Conservation (phyloP, 2,329 filamentous ascomycete species). For the Elsinoe batatas region DNA sequence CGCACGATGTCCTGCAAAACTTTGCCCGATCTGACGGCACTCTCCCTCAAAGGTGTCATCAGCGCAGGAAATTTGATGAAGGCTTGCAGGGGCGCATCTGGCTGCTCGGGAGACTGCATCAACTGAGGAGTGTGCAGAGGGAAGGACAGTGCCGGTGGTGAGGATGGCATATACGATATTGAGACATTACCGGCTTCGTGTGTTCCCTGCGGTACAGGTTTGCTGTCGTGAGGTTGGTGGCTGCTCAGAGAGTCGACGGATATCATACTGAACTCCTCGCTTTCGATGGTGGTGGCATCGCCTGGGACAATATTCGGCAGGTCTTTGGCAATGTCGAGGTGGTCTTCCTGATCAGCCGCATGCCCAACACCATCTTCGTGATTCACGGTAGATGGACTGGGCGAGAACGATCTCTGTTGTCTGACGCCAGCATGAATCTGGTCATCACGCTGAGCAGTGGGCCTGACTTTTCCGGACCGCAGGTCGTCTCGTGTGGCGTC, state of each 20-base stretch:
- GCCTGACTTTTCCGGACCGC: not conserved
- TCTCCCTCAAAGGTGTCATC: conserved; percentile 14
- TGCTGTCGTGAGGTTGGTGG: conserved; percentile 12
- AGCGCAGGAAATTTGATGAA: conserved; percentile 12
- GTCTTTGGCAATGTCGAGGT: not conserved
- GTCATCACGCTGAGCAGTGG: too few relatives aligned
- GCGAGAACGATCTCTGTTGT: not conserved
- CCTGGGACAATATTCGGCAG: conserved; percentile 21
- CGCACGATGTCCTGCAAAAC: conserved; percentile 16
- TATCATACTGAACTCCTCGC: conserved; percentile 44
- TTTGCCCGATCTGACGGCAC: conserved; percentile 14
- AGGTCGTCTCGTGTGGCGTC: not conserved
- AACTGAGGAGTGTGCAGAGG: conserved; percentile 5
- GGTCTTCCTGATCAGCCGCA: conserved; percentile 21
- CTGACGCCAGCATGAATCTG: not conserved
- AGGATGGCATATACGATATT: conserved; percentile 25
- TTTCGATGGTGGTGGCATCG: conserved; percentile 38
- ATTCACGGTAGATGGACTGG: not conserved
- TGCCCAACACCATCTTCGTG: conserved; percentile 16
- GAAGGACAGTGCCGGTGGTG: conserved; percentile 19
- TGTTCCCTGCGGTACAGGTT: not conserved
- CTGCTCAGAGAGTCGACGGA: conserved; percentile 38
- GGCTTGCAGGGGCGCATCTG: conserved; percentile 6
- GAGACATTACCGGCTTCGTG: not conserved
- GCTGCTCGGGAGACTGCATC: conserved; percentile 12